A percentile compares a stretch with the other conserved stretches of the same genome.
Evolutionary conservation across 768 basidiomycete species (phyloP).

Genomic region (Phanerodontia chrysosporium): DNA sequence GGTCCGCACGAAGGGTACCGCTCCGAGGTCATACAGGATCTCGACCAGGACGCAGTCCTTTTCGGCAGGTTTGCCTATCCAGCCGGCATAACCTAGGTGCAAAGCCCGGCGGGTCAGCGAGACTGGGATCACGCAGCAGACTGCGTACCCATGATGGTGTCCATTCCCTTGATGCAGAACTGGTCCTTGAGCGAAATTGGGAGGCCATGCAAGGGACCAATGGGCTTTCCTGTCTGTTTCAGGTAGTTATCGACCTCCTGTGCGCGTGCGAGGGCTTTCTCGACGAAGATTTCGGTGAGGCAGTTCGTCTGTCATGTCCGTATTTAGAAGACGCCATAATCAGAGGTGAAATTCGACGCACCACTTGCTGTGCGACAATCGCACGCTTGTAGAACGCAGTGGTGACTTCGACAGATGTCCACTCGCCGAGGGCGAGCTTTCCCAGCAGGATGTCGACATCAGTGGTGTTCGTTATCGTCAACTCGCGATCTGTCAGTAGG

Average conservation of each 20-base stretch:
- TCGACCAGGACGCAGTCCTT: conserved; percentile 49
- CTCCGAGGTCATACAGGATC: conserved; percentile 50
- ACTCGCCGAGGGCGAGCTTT: conserved; percentile 48
- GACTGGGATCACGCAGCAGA: not conserved
- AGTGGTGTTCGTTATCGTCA: conserved; percentile 55
- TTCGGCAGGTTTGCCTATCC: conserved; percentile 45
- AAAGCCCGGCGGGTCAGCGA: not conserved
- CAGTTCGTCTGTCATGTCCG: conserved; percentile 37
- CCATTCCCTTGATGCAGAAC: conserved; percentile 56
- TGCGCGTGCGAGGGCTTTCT: conserved; percentile 39
- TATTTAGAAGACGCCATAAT: not conserved
- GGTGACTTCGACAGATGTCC: conserved; percentile 53
- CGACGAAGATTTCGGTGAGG: conserved; percentile 46
- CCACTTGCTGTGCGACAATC: conserved; percentile 45
- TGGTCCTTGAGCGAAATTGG: conserved; percentile 45
- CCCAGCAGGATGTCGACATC: conserved; percentile 44
- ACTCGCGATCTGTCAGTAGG: conserved; percentile 49
- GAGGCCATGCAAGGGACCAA: conserved; percentile 45
- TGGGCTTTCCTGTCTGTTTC: conserved; percentile 32
- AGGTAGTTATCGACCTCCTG: conserved; percentile 39
- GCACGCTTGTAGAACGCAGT: conserved; percentile 46
- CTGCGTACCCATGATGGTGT: conserved; percentile 50
- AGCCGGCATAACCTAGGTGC: conserved; percentile 45
- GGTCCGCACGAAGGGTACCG: conserved; percentile 52
- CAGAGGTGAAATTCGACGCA: conserved; percentile 18